Percentiles rank a stretch among this genome's conserved stretches.
Conservation (phyloP, 176 grass and related monocot genomes). For the Dendrocalamus sinicus region DNA sequence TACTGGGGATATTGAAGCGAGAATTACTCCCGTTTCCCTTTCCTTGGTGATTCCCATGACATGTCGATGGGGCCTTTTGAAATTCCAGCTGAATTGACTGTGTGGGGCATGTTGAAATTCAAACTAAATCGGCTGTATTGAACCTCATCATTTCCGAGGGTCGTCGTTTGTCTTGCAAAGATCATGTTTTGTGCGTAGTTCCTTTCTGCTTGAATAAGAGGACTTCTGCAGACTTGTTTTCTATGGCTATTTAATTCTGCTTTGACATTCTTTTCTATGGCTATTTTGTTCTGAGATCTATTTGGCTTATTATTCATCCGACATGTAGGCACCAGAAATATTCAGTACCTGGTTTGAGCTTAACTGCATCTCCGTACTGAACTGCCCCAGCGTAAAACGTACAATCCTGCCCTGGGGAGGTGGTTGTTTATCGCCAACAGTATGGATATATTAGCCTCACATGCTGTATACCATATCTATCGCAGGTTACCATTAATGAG, state of each 20-base stretch:
- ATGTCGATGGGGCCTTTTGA: slow-evolving; percentile 40
- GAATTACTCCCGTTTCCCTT: slow-evolving; percentile 26
- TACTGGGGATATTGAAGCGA: slow-evolving; percentile 84
- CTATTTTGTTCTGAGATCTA: not conserved
- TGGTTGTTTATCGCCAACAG: slow-evolving; percentile 5
- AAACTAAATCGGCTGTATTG: slow-evolving; percentile 27
- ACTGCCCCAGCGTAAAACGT: not conserved
- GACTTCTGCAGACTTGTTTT: not conserved
- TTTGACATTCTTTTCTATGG: not conserved
- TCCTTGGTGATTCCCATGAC: slow-evolving; percentile 33
- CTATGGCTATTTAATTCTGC: slow-evolving; percentile 2
- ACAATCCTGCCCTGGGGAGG: not conserved
- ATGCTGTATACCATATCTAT: slow-evolving; percentile 18
- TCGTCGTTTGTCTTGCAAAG: not conserved
- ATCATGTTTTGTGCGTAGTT: slow-evolving; percentile 2
- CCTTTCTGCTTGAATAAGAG: slow-evolving; percentile 42
- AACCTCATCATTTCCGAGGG: slow-evolving; percentile 23
- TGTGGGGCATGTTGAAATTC: not conserved
- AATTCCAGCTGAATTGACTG: slow-evolving; percentile 19
- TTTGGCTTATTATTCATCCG: slow-evolving; percentile 15
- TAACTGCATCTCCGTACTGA: slow-evolving; percentile 18
- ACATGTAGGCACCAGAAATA: slow-evolving; percentile 35
- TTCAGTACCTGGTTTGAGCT: slow-evolving; percentile 5
- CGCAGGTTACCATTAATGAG: not conserved
- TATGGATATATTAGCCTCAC: slow-evolving; percentile 1